A percentile compares a stretch with the other conserved stretches of the same genome.
Conservation (phyloP, 176 grass and related monocot species). For the Aegilops bicornis region DNA sequence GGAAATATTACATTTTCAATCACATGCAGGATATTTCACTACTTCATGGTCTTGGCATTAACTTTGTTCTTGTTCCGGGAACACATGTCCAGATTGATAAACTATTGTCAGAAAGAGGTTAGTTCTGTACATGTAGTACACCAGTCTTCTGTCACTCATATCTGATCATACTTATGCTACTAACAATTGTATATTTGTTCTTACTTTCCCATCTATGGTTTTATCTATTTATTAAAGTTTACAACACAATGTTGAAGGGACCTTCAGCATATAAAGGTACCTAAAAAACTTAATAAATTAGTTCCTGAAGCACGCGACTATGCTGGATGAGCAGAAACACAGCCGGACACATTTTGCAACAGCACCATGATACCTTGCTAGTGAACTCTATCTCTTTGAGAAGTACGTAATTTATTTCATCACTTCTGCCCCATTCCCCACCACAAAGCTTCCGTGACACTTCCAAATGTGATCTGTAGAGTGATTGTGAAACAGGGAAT, state of each 20-base stretch:
- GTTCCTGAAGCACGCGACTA: background rate
- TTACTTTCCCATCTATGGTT: background rate
- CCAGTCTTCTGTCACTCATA: background rate
- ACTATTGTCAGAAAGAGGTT: constrained; percentile 77
- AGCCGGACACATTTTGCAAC: background rate
- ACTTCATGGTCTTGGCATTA: constrained; percentile 96
- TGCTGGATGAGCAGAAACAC: background rate
- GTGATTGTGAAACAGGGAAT: background rate
- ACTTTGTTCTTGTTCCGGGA: constrained; percentile 85
- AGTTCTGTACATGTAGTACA: constrained; percentile 11
- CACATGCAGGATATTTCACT: constrained; percentile 81
- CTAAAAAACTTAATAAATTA: constrained; percentile 6
- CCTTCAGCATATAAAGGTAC: background rate
- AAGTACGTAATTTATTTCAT: background rate
- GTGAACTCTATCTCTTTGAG: background rate
- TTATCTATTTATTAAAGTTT: background rate
- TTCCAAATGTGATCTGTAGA: background rate
- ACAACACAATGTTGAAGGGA: background rate
- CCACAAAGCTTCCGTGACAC: background rate
- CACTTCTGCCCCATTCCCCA: background rate
- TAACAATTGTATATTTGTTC: background rate
- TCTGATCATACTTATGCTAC: background rate
- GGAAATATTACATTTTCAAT: constrained; percentile 14
- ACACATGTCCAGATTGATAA: constrained; percentile 91
- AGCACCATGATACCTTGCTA: background rate